A percentile compares a stretch with the other conserved stretches of the same genome.
Evolutionary conservation across 495 filamentous ascomycete genomes (phyloP).

Genomic region (Alectoria sarmentosa): DNA sequence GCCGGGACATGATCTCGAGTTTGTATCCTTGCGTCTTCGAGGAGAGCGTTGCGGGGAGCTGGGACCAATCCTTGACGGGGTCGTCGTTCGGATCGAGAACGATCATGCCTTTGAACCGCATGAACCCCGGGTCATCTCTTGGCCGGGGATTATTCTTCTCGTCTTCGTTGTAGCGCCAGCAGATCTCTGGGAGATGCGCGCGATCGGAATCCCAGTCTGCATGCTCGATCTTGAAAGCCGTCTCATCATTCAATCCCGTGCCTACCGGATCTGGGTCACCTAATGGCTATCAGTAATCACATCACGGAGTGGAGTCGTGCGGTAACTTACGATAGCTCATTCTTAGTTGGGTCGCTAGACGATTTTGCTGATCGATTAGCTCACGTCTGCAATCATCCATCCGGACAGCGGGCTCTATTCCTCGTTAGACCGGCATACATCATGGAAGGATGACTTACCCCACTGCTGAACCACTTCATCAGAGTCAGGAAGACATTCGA

Average conservation of each 20-base stretch:
- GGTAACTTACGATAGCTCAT: not conserved
- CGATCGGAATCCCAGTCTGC: not conserved
- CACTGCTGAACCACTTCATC: not conserved
- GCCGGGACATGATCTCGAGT: not conserved
- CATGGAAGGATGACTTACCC: not conserved
- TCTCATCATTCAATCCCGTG: not conserved
- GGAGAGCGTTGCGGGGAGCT: not conserved
- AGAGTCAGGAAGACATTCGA: not conserved
- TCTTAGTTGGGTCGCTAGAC: too few relatives aligned
- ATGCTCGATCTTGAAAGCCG: not conserved
- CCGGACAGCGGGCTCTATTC: not conserved
- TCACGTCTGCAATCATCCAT: not conserved
- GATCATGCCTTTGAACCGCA: not conserved
- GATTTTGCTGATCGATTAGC: not conserved
- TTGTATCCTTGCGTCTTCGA: constrained; percentile 1
- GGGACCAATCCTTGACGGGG: not conserved
- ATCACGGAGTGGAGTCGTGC: not conserved
- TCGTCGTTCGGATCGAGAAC: constrained; percentile 1
- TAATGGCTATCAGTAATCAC: not conserved
- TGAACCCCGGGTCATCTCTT: not conserved
- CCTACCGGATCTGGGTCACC: not conserved
- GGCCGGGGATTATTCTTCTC: not conserved
- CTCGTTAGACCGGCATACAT: not conserved
- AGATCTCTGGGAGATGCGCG: not conserved
- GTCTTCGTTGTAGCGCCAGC: not conserved